Base-by-base conservation (phyloP, 1,284 basidiomycete species). In the Gomphus bonarii region DNA sequence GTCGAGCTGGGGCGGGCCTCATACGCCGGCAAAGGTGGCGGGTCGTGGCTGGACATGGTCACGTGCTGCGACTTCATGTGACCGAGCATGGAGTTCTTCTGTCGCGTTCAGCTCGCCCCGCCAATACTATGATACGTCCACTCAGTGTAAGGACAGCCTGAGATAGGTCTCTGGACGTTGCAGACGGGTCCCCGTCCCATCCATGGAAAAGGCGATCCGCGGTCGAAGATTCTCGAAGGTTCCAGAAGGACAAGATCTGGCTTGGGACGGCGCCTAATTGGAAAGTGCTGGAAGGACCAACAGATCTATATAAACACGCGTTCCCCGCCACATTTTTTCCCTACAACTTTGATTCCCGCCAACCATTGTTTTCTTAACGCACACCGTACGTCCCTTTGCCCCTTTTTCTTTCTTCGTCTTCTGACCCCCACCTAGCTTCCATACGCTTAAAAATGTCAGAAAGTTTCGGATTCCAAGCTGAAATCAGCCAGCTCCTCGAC, bases 401-500 rank as follows among this genome's bases (percentile, higher is more conserved):
- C 7, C 36, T n/a, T 31, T 31, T 35, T 43, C 20, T 11, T 30
- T 18, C 25, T 9, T 40, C 20, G 35, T 35, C 47, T 58, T 28
- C 52, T 56, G 54, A 33, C 59, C 5, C 18, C 3, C 18, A 18
- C 1, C 42, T 18, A 43, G 42, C 11, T 5, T 30, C 57, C 47
- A 54, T 50, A 55, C 57, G n/a, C 31, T 61, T 51, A 64, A 74
- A 72, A 76, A 88, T 87, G 84, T 81, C 86, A 62, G 88, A 91
- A 75, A 85, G 82, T 74, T 91, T 91, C 73, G 88, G 88, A 70
- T 92, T 91, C 82, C 91, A 97, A 74, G 94, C 94, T 72, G 95
- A 97, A 82, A 97, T 97, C 82, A 89, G 85, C 71, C 91, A 95
- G 75, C 78, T 95, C 62, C 78, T 93, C 60, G 91, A 93, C 76